Evolutionary conservation across 2,329 filamentous ascomycete genomes (phyloP).

Genomic region (Colletotrichum sp.): DNA sequence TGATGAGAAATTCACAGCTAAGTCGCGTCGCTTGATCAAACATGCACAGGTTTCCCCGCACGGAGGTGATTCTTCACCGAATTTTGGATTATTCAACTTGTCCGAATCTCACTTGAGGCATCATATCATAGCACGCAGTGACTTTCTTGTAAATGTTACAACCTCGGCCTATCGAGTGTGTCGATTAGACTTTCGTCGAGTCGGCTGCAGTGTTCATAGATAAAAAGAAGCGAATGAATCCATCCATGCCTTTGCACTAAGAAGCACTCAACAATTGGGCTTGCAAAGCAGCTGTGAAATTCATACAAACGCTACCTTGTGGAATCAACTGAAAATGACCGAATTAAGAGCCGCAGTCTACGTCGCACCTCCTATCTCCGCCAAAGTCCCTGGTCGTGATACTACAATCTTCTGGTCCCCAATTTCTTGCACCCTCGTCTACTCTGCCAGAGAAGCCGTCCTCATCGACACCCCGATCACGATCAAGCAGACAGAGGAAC

Average conservation of each 20-base stretch:
- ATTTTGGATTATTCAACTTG: neutral
- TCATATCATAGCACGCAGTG: neutral
- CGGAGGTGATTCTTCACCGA: fast-evolving
- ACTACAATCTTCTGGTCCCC: neutral
- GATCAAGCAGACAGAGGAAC: neutral
- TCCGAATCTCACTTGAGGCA: neutral
- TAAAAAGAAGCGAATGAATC: neutral
- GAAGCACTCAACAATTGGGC: neutral
- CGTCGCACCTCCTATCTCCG: neutral
- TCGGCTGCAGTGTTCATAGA: neutral
- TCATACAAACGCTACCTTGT: neutral
- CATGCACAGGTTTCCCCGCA: neutral
- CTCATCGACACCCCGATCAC: neutral
- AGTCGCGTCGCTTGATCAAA: neutral
- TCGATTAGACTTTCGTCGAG: neutral
- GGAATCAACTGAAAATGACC: neutral
- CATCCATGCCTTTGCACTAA: neutral
- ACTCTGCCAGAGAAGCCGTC: neutral
- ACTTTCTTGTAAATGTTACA: neutral
- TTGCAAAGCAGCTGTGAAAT: neutral
- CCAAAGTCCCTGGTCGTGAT: neutral
- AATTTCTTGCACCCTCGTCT: neutral
- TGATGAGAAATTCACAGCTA: neutral
- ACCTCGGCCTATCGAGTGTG: neutral
- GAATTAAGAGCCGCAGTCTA: neutral